Conservation (phyloP, 1,139 yeast genomes). For the Pichia sp. region DNA sequence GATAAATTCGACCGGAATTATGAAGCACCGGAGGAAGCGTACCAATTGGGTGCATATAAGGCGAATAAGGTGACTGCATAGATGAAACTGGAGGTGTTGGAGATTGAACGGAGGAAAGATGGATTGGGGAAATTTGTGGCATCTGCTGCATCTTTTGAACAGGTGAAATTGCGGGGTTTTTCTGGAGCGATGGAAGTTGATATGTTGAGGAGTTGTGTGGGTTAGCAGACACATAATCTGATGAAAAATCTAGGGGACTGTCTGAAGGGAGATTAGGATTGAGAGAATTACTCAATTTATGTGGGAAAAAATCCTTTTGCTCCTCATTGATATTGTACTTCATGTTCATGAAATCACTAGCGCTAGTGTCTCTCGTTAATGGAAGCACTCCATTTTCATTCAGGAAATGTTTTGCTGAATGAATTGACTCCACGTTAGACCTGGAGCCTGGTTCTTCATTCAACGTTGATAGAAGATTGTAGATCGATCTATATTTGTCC, state of each 20-base stretch:
- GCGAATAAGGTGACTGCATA: not conserved
- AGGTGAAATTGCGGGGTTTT: not conserved
- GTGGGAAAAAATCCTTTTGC: not conserved
- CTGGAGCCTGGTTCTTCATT: not conserved
- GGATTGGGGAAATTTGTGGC: not conserved
- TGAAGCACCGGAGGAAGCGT: not conserved
- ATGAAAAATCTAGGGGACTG: not conserved
- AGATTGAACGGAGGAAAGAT: not conserved
- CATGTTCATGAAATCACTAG: not conserved
- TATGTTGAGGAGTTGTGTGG: not conserved
- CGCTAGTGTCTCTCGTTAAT: not conserved
- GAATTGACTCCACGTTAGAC: not conserved
- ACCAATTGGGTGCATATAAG: not conserved
- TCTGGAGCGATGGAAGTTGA: not conserved
- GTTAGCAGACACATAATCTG: not conserved
- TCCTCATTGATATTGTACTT: not conserved
- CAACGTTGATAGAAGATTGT: constrained; percentile 4
- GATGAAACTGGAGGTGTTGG: not conserved
- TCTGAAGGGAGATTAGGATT: not conserved
- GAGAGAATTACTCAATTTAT: not conserved
- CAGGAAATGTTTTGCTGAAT: not conserved
- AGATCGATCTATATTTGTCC: constrained; percentile 9
- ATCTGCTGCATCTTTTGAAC: constrained; percentile 1
- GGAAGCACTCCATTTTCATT: not conserved
- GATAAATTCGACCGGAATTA: not conserved